Conservation (phyloP, 2,329 filamentous ascomycete genomes). For the Calonectria leucothoes region DNA sequence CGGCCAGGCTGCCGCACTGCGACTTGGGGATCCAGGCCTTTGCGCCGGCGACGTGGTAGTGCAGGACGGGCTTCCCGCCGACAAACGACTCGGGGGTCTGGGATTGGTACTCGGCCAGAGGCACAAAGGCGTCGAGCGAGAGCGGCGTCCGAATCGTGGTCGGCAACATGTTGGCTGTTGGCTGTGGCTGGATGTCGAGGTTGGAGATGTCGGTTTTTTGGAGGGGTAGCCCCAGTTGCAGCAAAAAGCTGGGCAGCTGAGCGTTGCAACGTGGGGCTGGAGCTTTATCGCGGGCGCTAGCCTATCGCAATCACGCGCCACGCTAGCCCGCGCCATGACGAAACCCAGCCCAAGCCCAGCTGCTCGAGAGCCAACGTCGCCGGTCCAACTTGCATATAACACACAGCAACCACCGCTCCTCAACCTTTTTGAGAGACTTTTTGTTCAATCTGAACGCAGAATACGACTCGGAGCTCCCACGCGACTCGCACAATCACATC, state of each 20-base stretch:
- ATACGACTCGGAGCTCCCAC: background rate
- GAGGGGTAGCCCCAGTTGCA: constrained; percentile 27
- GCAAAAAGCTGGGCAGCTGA: constrained; percentile 33
- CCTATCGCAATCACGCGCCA: constrained; percentile 19
- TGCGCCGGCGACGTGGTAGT: constrained; percentile 69
- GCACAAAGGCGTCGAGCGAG: constrained; percentile 68
- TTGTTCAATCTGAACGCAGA: background rate
- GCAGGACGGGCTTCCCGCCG: constrained; percentile 76
- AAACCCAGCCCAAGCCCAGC: background rate
- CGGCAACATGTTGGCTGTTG: constrained; percentile 50
- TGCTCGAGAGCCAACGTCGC: background rate
- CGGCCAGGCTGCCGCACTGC: constrained; percentile 66
- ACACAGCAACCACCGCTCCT: background rate
- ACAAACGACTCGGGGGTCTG: constrained; percentile 81
- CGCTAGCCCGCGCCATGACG: constrained; percentile 10
- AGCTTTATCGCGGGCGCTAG: constrained; percentile 28
- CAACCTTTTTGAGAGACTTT: background rate
- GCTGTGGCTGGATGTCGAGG: background rate
- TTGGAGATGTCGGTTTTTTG: constrained; percentile 22
- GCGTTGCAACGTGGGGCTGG: constrained; percentile 30
- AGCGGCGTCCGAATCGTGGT: constrained; percentile 70
- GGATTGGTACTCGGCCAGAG: constrained; percentile 75
- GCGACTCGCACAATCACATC: background rate
- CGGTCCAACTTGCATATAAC: background rate
- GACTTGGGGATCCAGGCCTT: constrained; percentile 68